phyloP scores from a whole-genome alignment of 2,329 filamentous ascomycete species.

The Cladophialophora immunda region DNA sequence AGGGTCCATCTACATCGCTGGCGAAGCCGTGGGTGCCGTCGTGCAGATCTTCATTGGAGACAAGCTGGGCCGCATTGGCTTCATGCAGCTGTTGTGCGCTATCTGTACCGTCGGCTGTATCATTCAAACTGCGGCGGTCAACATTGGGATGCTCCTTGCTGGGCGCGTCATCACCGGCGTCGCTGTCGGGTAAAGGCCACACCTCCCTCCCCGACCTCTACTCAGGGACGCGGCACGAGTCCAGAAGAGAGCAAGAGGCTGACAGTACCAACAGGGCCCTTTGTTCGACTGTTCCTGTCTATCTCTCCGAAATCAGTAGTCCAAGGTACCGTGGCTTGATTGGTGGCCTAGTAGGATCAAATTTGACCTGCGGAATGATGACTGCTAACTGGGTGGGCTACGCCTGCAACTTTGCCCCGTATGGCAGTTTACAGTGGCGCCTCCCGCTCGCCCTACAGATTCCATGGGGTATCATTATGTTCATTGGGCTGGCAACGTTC shows the following conservation, averaged over 20 bases:
- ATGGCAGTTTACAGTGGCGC: slow-evolving; percentile 75
- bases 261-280: too few relatives aligned
- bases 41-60: slow-evolving; percentile 64
- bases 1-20: slow-evolving; percentile 67
- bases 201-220: too few relatives aligned
- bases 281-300: slow-evolving; percentile 35
- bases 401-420: slow-evolving; percentile 68
- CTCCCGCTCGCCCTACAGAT: slow-evolving; percentile 84
- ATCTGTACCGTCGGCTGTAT: slow-evolving; percentile 75
- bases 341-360: slow-evolving; percentile 84
- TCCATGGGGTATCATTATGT: slow-evolving; percentile 78
- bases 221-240: too few relatives aligned
- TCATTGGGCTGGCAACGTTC: slow-evolving; percentile 71
- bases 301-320: slow-evolving; percentile 50
- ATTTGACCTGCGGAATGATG: slow-evolving; percentile 79
- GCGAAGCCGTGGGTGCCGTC: slow-evolving; percentile 64
- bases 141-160: slow-evolving; percentile 70
- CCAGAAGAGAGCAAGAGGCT: too few relatives aligned
- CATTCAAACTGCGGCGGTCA: slow-evolving; percentile 67
- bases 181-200: slow-evolving; percentile 83
- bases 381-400: slow-evolving; percentile 79
- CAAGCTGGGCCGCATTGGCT: slow-evolving; percentile 60
- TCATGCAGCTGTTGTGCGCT: slow-evolving; percentile 64
- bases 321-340: slow-evolving; percentile 76
- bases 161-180: slow-evolving; percentile 78